A percentile compares a stretch with the other conserved stretches of the same genome.
These are phyloP conservation scores for Beauveria asiatica DNA, from an alignment of 2,329 filamentous ascomycete species.

Conservation along the genomic window DNA sequence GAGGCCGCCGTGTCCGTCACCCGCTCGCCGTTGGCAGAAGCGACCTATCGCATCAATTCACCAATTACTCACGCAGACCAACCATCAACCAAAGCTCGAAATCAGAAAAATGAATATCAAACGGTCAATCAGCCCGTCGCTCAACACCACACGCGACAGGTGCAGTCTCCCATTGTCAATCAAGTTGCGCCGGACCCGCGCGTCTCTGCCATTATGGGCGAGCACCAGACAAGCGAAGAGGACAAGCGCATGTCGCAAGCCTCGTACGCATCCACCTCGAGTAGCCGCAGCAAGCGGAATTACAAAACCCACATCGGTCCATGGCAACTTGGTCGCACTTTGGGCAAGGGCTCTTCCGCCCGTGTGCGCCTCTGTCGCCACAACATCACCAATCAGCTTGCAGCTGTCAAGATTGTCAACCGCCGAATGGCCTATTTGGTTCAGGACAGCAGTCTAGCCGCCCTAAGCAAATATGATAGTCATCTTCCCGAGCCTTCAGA, in stretches of 20 bases:
- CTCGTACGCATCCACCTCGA: slow-evolving; percentile 33
- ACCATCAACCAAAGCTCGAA: slow-evolving; percentile 23
- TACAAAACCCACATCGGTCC: slow-evolving; percentile 77
- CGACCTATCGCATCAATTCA: slow-evolving; percentile 39
- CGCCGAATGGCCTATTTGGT: slow-evolving; percentile 72
- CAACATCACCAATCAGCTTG: slow-evolving; percentile 65
- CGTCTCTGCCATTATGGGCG: slow-evolving; percentile 18
- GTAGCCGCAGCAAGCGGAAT: slow-evolving; percentile 31
- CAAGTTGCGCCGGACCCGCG: slow-evolving; percentile 14
- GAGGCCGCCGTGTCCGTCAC: slow-evolving; percentile 23
- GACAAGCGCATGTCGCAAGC: slow-evolving; percentile 31
- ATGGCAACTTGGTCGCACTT: slow-evolving; percentile 83
- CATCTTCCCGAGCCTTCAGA: slow-evolving; percentile 45
- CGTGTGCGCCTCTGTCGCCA: slow-evolving; percentile 82
- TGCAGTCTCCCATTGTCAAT: slow-evolving; percentile 7
- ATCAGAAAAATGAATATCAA: slow-evolving; percentile 14
- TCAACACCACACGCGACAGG: slow-evolving; percentile 12
- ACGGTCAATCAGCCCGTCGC: slow-evolving; percentile 8
- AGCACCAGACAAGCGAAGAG: slow-evolving; percentile 24
- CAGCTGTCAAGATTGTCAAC: slow-evolving; percentile 92
- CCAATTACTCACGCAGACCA: slow-evolving; percentile 21
- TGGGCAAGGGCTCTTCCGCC: slow-evolving; percentile 85
- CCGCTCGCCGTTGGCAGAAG: slow-evolving; percentile 38
- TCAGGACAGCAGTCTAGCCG: slow-evolving; percentile 76
- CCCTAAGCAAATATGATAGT: slow-evolving; percentile 66